A percentile compares a stretch with the other conserved stretches of the same genome.
These are phyloP conservation scores for Trichoderma erinaceum DNA, from an alignment of 495 filamentous ascomycete species.

Conservation along the genomic window DNA sequence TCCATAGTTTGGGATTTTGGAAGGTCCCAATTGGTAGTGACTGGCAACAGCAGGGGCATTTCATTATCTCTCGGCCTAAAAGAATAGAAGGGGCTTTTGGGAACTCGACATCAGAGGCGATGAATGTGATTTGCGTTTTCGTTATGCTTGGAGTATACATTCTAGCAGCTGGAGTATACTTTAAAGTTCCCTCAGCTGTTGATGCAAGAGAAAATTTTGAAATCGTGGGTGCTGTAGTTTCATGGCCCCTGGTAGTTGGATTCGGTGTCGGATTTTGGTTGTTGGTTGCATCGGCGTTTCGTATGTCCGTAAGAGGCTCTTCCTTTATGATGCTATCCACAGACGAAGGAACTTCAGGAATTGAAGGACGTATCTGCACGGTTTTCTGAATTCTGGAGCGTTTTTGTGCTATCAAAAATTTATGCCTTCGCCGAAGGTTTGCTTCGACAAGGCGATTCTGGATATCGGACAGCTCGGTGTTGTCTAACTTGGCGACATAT, in stretches of 20 bases:
- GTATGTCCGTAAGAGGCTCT: too few species aligned
- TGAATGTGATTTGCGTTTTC: background rate
- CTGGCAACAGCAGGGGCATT: slow-evolving; percentile 2
- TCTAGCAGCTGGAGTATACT: background rate
- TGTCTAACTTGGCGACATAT: background rate
- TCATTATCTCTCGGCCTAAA: background rate
- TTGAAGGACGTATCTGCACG: background rate
- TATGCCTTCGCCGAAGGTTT: background rate
- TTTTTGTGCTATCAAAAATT: background rate
- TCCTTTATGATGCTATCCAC: too few species aligned
- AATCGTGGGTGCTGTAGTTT: background rate
- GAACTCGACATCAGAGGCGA: background rate
- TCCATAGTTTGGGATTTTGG: background rate
- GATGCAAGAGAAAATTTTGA: background rate
- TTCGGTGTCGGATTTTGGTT: too few species aligned
- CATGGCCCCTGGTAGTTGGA: background rate
- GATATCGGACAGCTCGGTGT: background rate
- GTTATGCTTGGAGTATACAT: background rate
- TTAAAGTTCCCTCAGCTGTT: background rate
- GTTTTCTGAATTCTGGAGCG: background rate
- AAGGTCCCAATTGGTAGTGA: background rate
- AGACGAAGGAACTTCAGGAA: too few species aligned
- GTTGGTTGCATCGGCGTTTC: background rate
- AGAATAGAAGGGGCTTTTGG: background rate
- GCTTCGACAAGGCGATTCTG: background rate